Evolutionary conservation across 805 yeast species (phyloP), one percentile per base, ranked within the genome.

Genomic region (Sungouiozyma intestinalis): DNA sequence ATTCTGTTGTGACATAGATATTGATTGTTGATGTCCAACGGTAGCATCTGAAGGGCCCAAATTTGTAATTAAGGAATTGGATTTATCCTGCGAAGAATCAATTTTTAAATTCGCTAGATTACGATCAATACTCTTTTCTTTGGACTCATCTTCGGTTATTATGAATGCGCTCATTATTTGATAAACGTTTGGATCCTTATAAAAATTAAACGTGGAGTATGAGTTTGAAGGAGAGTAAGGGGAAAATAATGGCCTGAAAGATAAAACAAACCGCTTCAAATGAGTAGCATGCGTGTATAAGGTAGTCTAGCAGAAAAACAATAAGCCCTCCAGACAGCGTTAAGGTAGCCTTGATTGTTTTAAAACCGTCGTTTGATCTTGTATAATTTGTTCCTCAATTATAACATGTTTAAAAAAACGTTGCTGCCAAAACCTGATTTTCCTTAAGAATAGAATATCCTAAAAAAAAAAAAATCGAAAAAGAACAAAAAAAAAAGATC

Each of bases 21-120:
- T 17, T 14, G 33, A 36, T 21, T 21, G 18, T 24, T 21, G 8
- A 21, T 31, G 11, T n/a, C 8, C 19, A 11, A 29, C 36, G 3
- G 40, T 39, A n/a, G 14, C 20, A 9, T 21, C n/a, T 7, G 42
- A 34, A 13, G 40, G 16, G 9, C 35, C 45, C 13, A 39, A 35
- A n/a, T 24, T 24, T 24, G 29, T 24, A 11, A 24, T 7, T 24
- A 11, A 11, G 11, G 11, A 24, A 24, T 24, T 24, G 11, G 29
- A 24, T 7, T 24, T 24, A 6, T 24, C 29, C 29, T 24, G 29
- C 11, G 29, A 24, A 24, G 29, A 24, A 7, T 24, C 29, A 11
- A 24, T 24, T 24, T 24, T 24, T 11, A 24, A 24, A 24, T 6
- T 24, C 11, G 29, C 29, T 24, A 24, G 29, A 24, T 24, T 24